Base-by-base conservation (phyloP, 495 filamentous ascomycete genomes). In the Neurospora discreta region DNA sequence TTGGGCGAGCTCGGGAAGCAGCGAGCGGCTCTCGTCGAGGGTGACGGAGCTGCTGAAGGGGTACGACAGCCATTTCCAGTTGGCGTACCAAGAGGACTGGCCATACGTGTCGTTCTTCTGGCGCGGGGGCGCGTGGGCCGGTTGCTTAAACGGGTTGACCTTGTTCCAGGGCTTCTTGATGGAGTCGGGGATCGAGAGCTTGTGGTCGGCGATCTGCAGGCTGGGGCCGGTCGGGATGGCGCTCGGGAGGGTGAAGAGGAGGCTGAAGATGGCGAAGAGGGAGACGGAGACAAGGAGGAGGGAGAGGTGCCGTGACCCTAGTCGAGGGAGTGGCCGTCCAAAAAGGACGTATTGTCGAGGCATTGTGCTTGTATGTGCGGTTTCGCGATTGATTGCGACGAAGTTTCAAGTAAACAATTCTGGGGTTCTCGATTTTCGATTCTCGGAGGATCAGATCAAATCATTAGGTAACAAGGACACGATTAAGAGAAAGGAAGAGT, bases 21-120 rank as follows among this genome's bases (percentile, higher is more conserved):
- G 89, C n/a, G 91, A 90, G 65, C 94, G 86, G 73, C 90, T 89
- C 81, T 97, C 94, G 75, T 97, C 94, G 41, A 93, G 85, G 0
- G 94, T 96, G 67, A 95, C 87, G 38, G 89, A 87, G 39, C 89
- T 93, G 44, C 94, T 97, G 80, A 97, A 98, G 16, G 94, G 94
- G 73, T 90, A 90, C 13, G 79, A 78, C 72, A 92, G 82, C 95
- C 95, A 98, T 78, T 89, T 91, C 88, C 89, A 94, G 78, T 95
- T 89, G 73, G 86, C 90, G 80, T 93, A 93, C 95, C 95, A 99
- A 75, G 87, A 90, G 70, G 89, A 88, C 73, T 90, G 91, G 69
- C 89, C 92, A 75, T 88, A 90, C 9, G 91, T 91, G 76, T 91
- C 94, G 77, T 93, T 92, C 60, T 90, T 87, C 77, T 93, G 90